Conservation (phyloP, 306 rosid species). For the Lupinus albus region DNA sequence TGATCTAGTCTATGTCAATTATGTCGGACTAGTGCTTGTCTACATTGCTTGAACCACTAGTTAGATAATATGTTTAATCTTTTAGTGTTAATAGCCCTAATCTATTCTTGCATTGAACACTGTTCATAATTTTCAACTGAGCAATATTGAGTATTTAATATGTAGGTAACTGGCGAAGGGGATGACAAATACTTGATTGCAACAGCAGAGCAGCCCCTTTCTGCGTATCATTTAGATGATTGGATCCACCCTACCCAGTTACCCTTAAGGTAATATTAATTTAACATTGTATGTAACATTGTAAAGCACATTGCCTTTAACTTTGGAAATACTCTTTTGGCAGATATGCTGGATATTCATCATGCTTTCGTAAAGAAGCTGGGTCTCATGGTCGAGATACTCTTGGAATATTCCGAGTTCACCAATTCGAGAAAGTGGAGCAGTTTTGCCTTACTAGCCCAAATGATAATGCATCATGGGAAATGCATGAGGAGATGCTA, state of each 20-base stretch:
- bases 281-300: background rate
- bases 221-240: slow-evolving; percentile 85
- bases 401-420: slow-evolving; percentile 89
- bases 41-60: background rate
- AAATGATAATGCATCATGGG: slow-evolving; percentile 82
- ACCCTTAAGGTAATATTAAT: slow-evolving; percentile 69
- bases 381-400: slow-evolving; percentile 99
- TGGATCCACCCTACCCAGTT: slow-evolving; percentile 97
- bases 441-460: slow-evolving; percentile 92
- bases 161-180: slow-evolving; percentile 96
- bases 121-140: slow-evolving; percentile 1
- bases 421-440: slow-evolving; percentile 95
- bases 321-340: slow-evolving; percentile 28
- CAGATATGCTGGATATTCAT: slow-evolving; percentile 93
- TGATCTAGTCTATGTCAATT: slow-evolving; percentile 1
- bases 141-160: slow-evolving; percentile 15
- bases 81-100: background rate
- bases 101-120: background rate
- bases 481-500: slow-evolving; percentile 94
- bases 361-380: slow-evolving; percentile 99
- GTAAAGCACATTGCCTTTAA: background rate
- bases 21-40: background rate
- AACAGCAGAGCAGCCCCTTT: slow-evolving; percentile 93
- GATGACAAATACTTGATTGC: slow-evolving; percentile 98
- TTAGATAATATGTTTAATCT: slow-evolving; percentile 15